Percentiles rank a stretch among this genome's conserved stretches.
Conservation (phyloP, 176 grass and related monocot genomes). For the Lolium perenne region DNA sequence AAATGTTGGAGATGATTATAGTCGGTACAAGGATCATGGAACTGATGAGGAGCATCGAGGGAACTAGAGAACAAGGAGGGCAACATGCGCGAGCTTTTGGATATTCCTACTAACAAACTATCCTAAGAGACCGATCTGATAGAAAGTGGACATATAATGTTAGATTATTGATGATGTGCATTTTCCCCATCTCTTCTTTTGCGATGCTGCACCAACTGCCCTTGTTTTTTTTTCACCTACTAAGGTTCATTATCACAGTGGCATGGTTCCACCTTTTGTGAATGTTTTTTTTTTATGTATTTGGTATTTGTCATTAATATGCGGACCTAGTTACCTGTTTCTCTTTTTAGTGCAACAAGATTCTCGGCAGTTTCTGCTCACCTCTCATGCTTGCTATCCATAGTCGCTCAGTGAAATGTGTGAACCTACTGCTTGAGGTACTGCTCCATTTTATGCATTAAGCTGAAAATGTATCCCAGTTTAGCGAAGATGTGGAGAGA, state of each 20-base stretch:
- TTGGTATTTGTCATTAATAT: neutral
- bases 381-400: neutral
- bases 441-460: neutral
- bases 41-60: neutral
- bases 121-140: too few relatives aligned
- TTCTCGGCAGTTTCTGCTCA: neutral
- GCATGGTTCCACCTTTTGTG: neutral
- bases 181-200: too few relatives aligned
- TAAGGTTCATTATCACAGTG: neutral
- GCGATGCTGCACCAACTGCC: too few relatives aligned
- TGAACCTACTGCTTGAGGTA: neutral
- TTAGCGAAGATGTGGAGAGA: neutral
- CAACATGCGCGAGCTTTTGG: too few relatives aligned
- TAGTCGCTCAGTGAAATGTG: neutral
- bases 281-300: neutral
- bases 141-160: too few relatives aligned
- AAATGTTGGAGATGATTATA: neutral
- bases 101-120: too few relatives aligned
- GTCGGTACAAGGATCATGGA: neutral
- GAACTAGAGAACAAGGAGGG: neutral
- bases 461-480: neutral
- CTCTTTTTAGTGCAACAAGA: neutral
- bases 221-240: too few relatives aligned
- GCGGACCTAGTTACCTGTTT: neutral
- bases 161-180: too few relatives aligned